phyloP scores from a whole-genome alignment of 768 basidiomycete genomes.

The Leccinum pellstonianum region DNA sequence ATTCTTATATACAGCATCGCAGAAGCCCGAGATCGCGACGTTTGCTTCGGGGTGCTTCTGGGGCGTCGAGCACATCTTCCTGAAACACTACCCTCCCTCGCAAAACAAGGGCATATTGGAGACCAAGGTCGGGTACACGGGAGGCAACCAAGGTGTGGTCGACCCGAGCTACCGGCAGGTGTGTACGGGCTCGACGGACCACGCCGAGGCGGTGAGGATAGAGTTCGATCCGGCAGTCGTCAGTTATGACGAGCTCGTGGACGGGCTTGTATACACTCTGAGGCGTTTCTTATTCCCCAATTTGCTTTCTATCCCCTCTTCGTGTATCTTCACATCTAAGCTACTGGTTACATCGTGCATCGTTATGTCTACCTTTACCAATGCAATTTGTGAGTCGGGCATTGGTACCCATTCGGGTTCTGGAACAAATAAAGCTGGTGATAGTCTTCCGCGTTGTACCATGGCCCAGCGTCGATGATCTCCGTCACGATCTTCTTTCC shows the following conservation, averaged over 20 bases:
- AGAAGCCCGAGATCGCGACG: slow-evolving; percentile 43
- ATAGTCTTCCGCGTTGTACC: slow-evolving; percentile 84
- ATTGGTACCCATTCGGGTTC: slow-evolving; percentile 88
- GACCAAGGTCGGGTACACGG: slow-evolving; percentile 79
- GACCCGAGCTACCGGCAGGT: slow-evolving; percentile 74
- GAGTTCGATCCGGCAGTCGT: slow-evolving; percentile 82
- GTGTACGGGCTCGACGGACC: slow-evolving; percentile 76
- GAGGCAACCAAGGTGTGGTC: slow-evolving; percentile 52
- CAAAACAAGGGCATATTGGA: slow-evolving; percentile 73
- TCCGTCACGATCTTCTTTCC: slow-evolving; percentile 76
- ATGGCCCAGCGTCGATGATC: slow-evolving; percentile 64
- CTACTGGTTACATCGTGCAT: too few relatives aligned
- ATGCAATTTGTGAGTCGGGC: slow-evolving; percentile 81
- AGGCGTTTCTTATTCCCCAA: slow-evolving; percentile 39
- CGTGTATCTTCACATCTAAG: not conserved
- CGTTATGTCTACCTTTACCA: slow-evolving; percentile 48
- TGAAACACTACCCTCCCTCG: slow-evolving; percentile 71
- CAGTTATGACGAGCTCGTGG: slow-evolving; percentile 73
- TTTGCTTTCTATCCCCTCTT: not conserved
- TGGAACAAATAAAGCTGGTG: slow-evolving; percentile 79
- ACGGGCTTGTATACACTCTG: slow-evolving; percentile 53
- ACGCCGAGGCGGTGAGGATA: slow-evolving; percentile 86
- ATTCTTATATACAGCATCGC: slow-evolving; percentile 30
- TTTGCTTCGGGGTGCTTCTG: slow-evolving; percentile 73
- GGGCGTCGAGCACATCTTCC: slow-evolving; percentile 84